A percentile compares a stretch with the other conserved stretches of the same genome.
Evolutionary conservation across 2,329 filamentous ascomycete species (phyloP).

Genomic region (Epichloe uncinata): DNA sequence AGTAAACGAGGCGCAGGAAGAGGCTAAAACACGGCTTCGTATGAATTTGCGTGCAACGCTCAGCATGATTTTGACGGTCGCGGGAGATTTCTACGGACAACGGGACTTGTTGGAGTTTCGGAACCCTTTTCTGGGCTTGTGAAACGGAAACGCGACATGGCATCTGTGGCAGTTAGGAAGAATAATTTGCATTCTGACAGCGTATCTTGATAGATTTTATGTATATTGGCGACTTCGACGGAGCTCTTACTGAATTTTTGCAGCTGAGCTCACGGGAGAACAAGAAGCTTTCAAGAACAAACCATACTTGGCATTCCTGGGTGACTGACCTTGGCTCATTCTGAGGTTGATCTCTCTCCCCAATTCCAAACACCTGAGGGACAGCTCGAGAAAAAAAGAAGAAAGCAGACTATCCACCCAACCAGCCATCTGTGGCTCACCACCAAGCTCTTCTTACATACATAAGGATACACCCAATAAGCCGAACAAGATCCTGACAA

Average conservation of each 20-base stretch:
- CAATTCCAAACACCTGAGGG: not conserved
- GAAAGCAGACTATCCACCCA: not conserved
- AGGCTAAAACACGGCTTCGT: slow-evolving; percentile 21
- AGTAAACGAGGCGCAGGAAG: slow-evolving; percentile 12
- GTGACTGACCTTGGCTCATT: not conserved
- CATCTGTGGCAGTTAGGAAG: not conserved
- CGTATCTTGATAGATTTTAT: too few species aligned
- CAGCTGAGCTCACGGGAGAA: too few species aligned
- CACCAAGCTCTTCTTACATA: not conserved
- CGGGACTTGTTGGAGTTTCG: slow-evolving; percentile 69
- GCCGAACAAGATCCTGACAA: not conserved
- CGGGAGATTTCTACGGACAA: slow-evolving; percentile 83
- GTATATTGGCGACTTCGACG: too few species aligned
- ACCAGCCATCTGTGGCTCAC: not conserved
- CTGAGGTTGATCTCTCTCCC: not conserved
- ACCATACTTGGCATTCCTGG: too few species aligned
- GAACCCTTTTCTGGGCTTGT: slow-evolving; percentile 41
- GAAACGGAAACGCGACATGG: slow-evolving; percentile 3
- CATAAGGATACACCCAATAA: not conserved
- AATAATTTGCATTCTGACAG: too few species aligned
- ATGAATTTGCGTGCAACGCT: slow-evolving; percentile 56
- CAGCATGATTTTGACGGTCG: slow-evolving; percentile 83
- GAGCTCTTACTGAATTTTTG: too few species aligned
- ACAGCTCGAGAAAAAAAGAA: not conserved
- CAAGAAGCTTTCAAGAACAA: too few species aligned